Evolutionary conservation across 2,329 filamentous ascomycete genomes (phyloP).

Genomic region (Microcyclosporella mali): DNA sequence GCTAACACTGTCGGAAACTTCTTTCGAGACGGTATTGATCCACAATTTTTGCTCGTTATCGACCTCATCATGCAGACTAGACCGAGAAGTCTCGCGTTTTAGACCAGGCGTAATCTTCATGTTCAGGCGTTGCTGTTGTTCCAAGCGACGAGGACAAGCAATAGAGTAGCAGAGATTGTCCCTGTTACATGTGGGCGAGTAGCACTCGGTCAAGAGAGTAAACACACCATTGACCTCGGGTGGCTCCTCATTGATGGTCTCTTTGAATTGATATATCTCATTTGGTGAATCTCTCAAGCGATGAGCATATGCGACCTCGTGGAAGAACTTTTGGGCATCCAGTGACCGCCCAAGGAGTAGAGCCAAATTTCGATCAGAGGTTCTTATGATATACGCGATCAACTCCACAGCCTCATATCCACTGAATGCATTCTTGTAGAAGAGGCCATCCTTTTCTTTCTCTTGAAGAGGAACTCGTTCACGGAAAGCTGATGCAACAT

Average conservation of each 20-base stretch:
- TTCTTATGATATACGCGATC: slow-evolving; percentile 93
- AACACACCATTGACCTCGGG: slow-evolving; percentile 92
- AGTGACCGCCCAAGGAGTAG: slow-evolving; percentile 83
- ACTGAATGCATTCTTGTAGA: slow-evolving; percentile 95
- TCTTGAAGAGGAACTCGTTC: slow-evolving; percentile 82
- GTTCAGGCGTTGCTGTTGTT: slow-evolving; percentile 91
- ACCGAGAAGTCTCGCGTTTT: slow-evolving; percentile 62
- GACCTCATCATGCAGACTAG: slow-evolving; percentile 71
- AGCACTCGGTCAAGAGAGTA: slow-evolving; percentile 91
- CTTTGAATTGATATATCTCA: slow-evolving; percentile 95
- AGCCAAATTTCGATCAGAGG: slow-evolving; percentile 89
- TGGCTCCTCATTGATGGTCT: slow-evolving; percentile 81
- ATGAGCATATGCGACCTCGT: slow-evolving; percentile 98
- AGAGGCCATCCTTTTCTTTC: slow-evolving; percentile 90
- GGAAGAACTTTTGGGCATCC: slow-evolving; percentile 97
- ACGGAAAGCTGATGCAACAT: slow-evolving; percentile 85
- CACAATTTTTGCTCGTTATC: slow-evolving; percentile 96
- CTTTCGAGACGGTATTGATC: slow-evolving; percentile 97
- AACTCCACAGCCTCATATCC: slow-evolving; percentile 93
- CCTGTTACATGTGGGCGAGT: slow-evolving; percentile 92
- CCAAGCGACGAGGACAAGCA: slow-evolving; percentile 83
- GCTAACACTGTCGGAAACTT: slow-evolving; percentile 80
- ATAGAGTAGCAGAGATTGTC: slow-evolving; percentile 98
- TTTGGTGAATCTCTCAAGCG: slow-evolving; percentile 85
- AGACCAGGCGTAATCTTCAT: slow-evolving; percentile 87